Conservation (phyloP, 163 green algal genomes). For the Prototheca stagnorum region DNA sequence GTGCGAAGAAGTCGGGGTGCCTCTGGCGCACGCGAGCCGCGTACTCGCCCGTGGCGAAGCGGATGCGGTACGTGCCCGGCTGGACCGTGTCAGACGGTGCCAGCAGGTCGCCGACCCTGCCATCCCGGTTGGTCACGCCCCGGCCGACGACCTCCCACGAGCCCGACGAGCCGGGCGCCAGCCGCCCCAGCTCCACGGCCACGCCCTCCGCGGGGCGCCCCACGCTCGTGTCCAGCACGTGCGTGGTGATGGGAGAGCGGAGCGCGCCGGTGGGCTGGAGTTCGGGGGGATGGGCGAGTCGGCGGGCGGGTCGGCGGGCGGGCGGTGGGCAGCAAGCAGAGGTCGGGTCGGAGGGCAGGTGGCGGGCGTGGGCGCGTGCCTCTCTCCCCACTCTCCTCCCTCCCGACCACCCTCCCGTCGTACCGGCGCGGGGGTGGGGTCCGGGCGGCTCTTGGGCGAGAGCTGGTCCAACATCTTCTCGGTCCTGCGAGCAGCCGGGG, state of each 20-base stretch:
- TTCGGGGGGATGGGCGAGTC: neutral
- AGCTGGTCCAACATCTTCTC: slow-evolving; percentile 42
- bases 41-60: slow-evolving; percentile 61
- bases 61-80: slow-evolving; percentile 60
- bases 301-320: too few relatives aligned
- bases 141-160: slow-evolving; percentile 25
- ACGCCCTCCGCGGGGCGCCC: slow-evolving; percentile 59
- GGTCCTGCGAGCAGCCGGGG: slow-evolving; percentile 19
- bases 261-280: slow-evolving; percentile 1
- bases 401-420: too few relatives aligned
- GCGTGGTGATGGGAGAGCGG: slow-evolving; percentile 76
- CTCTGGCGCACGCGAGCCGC: slow-evolving; percentile 27
- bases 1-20: slow-evolving; percentile 41
- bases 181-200: slow-evolving; percentile 39
- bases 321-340: too few relatives aligned
- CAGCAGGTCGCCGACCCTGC: slow-evolving; percentile 38
- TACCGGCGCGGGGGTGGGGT: too few relatives aligned
- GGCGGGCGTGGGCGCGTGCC: too few relatives aligned
- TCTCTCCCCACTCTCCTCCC: too few relatives aligned
- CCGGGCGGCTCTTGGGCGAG: too few relatives aligned
- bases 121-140: slow-evolving; percentile 58
- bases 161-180: slow-evolving; percentile 17
- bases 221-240: slow-evolving; percentile 75
- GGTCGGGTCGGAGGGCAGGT: too few relatives aligned
- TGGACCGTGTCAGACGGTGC: neutral